Conservation (phyloP, 495 filamentous ascomycete species). For the Viridothelium virens region DNA sequence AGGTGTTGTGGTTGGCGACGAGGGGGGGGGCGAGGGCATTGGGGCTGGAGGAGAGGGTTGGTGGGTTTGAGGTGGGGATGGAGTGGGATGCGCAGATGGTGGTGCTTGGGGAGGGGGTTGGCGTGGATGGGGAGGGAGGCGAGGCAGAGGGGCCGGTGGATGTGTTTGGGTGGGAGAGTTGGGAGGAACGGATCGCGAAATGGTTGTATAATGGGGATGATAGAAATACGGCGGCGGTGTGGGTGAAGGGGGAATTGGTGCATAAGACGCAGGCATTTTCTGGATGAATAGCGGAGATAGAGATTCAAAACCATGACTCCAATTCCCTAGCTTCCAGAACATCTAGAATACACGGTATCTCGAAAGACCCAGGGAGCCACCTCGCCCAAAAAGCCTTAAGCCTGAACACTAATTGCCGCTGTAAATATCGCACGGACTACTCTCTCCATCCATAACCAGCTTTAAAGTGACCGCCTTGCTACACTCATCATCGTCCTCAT, state of each 20-base stretch:
- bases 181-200: conserved; percentile 71
- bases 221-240: conserved; percentile 69
- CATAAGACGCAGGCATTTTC: conserved; percentile 37
- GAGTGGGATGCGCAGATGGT: conserved; percentile 83
- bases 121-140: conserved; percentile 27
- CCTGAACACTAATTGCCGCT: too few species aligned
- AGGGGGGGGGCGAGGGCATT: conserved; percentile 71
- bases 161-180: conserved; percentile 77
- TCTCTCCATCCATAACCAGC: not conserved
- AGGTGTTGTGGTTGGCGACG: conserved; percentile 81
- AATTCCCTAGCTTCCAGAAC: not conserved
- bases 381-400: too few species aligned
- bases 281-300: not conserved
- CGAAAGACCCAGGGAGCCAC: too few species aligned
- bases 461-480: not conserved
- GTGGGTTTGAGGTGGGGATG: conserved; percentile 77
- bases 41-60: conserved; percentile 59
- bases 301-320: not conserved
- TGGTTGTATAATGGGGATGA: conserved; percentile 88
- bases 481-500: not conserved
- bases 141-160: conserved; percentile 48
- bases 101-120: conserved; percentile 41
- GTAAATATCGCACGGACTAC: not conserved
- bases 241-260: conserved; percentile 72
- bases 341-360: not conserved